Base-by-base conservation (phyloP, 768 basidiomycete species). In the Cyathus striatus region DNA sequence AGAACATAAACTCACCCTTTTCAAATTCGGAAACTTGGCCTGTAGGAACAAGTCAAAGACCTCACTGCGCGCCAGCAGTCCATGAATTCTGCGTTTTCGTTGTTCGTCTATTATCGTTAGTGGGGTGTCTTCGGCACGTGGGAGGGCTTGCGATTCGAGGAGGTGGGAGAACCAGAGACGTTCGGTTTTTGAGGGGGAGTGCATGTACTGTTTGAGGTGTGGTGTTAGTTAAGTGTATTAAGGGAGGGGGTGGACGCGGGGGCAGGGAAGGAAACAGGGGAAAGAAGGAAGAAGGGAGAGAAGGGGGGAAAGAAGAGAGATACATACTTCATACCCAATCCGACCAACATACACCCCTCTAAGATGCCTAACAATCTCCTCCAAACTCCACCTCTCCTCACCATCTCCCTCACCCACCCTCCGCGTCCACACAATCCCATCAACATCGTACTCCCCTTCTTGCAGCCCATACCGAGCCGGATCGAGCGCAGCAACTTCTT, bases 131-230 rank as follows among this genome's bases (percentile, higher is more conserved):
- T 62, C 60, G 3, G 63, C 52, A 1, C 62, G 60, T 3, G 71
- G 67, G 20, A 66, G 44, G 5, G 63, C 60, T 44, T 74, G 70
- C 2, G 81, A 81, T 63, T 96, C 93, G 6, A 96, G 71, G 13
- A 89, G 68, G 53, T 86, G 83, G 1, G 90, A 86, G 65, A 93
- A 93, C 90, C 90, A 95, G 4, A 88, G 70, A 0, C 89, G 75
- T 62, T 92, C 90, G 0, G 82, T 86, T 66, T 90, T 90, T 45
- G 78, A 83, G 0, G 86, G 83, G 10, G 87, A 85, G 60, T 93
- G 89, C 87, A 90, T 90, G 45, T 83, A 92, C 74, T 73, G 44
- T 23, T 36, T 40, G 27, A 3, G 2, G 18, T 21, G 23, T 14
- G 23, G 35, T 43, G 32, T 21, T 17, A n/a, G n/a, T n/a, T n/a